A percentile compares a stretch with the other conserved stretches of the same genome.
Evolutionary conservation across 768 basidiomycete genomes (phyloP).

Genomic region (Neoboletus subvelutipes): DNA sequence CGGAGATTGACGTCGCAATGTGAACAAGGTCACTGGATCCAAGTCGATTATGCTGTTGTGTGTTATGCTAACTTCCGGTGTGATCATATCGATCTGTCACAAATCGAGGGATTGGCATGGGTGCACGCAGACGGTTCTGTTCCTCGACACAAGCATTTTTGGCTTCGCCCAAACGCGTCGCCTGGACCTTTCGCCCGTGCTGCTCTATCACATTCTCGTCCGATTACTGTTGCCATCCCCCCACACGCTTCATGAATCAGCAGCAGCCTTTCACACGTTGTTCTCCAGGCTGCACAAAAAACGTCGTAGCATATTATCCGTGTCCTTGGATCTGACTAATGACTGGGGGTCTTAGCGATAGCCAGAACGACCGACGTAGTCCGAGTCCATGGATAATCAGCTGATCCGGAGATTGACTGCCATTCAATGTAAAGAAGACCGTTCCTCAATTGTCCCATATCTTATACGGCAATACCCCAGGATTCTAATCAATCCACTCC

Average conservation of each 20-base stretch:
- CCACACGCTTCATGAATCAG: slow-evolving; percentile 76
- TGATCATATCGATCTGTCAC: too few species aligned
- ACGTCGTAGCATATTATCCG: slow-evolving; percentile 1
- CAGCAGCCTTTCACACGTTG: slow-evolving; percentile 61
- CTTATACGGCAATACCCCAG: neutral
- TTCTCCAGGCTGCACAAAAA: slow-evolving; percentile 47
- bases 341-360: neutral
- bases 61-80: too few species aligned
- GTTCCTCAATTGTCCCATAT: neutral
- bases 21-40: too few species aligned
- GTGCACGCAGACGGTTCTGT: too few species aligned
- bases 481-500: neutral
- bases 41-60: too few species aligned
- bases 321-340: neutral
- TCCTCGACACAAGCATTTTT: too few species aligned
- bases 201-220: too few species aligned
- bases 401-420: neutral
- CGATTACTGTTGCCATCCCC: slow-evolving; percentile 51
- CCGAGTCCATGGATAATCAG: neutral
- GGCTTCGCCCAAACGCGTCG: too few species aligned
- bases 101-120: too few species aligned
- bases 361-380: neutral
- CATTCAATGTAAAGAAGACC: neutral
- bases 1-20: too few species aligned
- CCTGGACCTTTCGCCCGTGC: too few species aligned